A percentile compares a stretch with the other conserved stretches of the same genome.
These are phyloP conservation scores for Trichophyton simii DNA, from an alignment of 2,329 filamentous ascomycete species.

Conservation along the genomic window DNA sequence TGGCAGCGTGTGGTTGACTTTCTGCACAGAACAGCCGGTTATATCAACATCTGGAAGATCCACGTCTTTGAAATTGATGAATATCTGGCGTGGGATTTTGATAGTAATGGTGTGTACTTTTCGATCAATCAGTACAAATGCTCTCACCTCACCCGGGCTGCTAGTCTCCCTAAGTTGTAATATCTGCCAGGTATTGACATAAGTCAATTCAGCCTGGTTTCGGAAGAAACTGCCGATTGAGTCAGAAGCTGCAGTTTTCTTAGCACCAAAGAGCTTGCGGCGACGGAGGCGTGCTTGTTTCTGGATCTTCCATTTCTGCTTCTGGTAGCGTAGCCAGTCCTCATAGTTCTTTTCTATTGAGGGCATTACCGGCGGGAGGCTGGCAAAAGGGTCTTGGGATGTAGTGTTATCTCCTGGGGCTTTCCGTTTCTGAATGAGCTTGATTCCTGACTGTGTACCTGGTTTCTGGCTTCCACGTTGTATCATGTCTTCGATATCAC, in stretches of 20 bases:
- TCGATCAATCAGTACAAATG: conserved; percentile 83
- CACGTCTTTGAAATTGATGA: conserved; percentile 77
- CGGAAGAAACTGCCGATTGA: conserved; percentile 63
- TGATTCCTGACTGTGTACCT: conserved; percentile 47
- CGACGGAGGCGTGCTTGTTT: conserved; percentile 75
- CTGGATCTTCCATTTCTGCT: conserved; percentile 97
- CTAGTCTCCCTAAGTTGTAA: conserved; percentile 75
- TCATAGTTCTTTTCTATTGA: conserved; percentile 73
- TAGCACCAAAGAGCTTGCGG: conserved; percentile 85
- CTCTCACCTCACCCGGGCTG: conserved; percentile 71
- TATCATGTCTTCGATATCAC: conserved; percentile 61
- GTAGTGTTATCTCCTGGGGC: conserved; percentile 52
- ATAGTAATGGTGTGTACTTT: conserved; percentile 83
- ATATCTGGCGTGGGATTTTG: conserved; percentile 77
- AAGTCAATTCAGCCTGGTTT: conserved; percentile 81
- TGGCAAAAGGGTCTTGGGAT: conserved; percentile 64
- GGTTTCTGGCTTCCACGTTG: conserved; percentile 59
- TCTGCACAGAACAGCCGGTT: conserved; percentile 74
- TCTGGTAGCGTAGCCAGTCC: conserved; percentile 84
- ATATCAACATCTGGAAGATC: conserved; percentile 83
- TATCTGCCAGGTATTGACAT: conserved; percentile 89
- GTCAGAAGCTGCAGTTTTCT: conserved; percentile 48
- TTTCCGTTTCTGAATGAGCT: conserved; percentile 55
- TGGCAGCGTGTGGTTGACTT: conserved; percentile 82
- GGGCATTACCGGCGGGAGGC: conserved; percentile 72